phyloP scores from a whole-genome alignment of 2,329 filamentous ascomycete genomes.

The Claviceps sp. region DNA sequence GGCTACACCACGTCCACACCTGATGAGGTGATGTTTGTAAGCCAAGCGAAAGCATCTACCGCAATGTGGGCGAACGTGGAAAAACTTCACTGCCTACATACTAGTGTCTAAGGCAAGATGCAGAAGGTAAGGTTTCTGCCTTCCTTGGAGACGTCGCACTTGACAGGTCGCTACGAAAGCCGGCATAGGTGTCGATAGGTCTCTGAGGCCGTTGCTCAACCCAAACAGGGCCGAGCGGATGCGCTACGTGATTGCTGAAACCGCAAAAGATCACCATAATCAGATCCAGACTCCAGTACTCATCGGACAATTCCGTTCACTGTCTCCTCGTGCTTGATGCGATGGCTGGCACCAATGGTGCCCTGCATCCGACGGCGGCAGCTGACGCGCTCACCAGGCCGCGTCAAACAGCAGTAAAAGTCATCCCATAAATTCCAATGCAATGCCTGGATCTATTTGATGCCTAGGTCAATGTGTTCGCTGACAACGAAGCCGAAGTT shows the following conservation, averaged over 20 bases:
- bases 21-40: no score
- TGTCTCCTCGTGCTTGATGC: slow-evolving; percentile 88
- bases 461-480: slow-evolving; percentile 99
- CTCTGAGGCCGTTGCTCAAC: slow-evolving; percentile 58
- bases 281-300: slow-evolving; percentile 31
- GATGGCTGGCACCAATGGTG: slow-evolving; percentile 76
- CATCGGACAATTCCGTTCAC: slow-evolving; percentile 98
- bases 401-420: slow-evolving; percentile 99
- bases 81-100: background rate
- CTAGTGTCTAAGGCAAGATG: background rate
- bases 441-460: slow-evolving; percentile 98
- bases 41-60: no score
- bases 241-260: slow-evolving; percentile 27
- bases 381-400: slow-evolving; percentile 93
- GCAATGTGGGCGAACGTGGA: background rate
- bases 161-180: slow-evolving; percentile 33
- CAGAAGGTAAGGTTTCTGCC: background rate
- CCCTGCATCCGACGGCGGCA: slow-evolving; percentile 84
- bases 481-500: slow-evolving; percentile 99
- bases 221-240: slow-evolving; percentile 41
- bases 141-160: slow-evolving; percentile 19
- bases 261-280: slow-evolving; percentile 13
- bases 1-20: no score
- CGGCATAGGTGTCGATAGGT: slow-evolving; percentile 56
- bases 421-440: slow-evolving; percentile 99